Base-by-base conservation (phyloP, 225 moss, liverwort and hornwort genomes). In the Pleurozium schreberi region DNA sequence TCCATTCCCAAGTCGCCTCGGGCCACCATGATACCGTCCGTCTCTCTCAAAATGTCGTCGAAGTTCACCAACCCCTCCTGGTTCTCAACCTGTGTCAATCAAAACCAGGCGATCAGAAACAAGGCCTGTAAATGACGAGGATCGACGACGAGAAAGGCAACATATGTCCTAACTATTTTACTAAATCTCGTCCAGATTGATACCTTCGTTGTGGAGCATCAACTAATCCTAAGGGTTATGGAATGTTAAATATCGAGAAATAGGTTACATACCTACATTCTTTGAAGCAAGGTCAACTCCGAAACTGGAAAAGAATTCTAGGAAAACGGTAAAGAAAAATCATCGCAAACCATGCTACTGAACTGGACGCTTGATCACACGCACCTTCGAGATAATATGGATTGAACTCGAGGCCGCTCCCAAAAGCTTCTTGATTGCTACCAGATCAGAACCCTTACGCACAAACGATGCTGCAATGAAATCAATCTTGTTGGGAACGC, bases 1-100 rank as follows among this genome's bases (percentile, higher is more conserved):
- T 97, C 97, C 97, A 97, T 97, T 11, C 97, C 96, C 88, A 97
- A 92, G 92, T 97, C 97, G 69, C 97, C 97, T 87, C 97, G 91
- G 16, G 97, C 97, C 87, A 97, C 96, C 97, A 97, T 97, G 28
- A 97, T 61, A 38, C 96, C 95, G 81, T 97, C 97, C 31, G 95
- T 95, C 88, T 94, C 97, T 82, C 87, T 91, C 88, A 97, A 89
- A 74, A 97, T 96, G 57, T 96, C 97, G 77, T 97, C 97, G 43
- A 97, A 97, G 88, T 97, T 97, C 66, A 96, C 92, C 36, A 97
- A 92, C 31, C 97, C 97, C 88, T 97, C 97, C 88, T 97, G 97
- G 84, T 96, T 96, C 89, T 97, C 97, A 70, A 97, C 94, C 97
- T 97, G 90, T 34, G 2, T 31, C 3, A 45, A 82, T 63, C 63